Conservation (phyloP, 2,329 filamentous ascomycete genomes). For the Monosporascus sp. region DNA sequence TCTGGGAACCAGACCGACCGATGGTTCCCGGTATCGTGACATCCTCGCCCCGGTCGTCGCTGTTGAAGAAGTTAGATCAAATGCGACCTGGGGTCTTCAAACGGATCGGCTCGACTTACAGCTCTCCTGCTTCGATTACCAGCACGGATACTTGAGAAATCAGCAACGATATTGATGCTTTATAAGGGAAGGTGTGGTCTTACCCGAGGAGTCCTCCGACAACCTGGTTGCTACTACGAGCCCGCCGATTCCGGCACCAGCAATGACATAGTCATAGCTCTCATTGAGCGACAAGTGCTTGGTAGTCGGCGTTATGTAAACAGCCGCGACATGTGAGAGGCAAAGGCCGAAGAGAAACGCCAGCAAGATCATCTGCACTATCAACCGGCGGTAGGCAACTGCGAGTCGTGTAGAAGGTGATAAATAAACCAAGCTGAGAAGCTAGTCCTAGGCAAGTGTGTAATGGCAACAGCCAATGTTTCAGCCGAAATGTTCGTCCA, state of each 20-base stretch:
- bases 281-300: slow-evolving; percentile 8
- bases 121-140: slow-evolving; percentile 21
- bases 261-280: slow-evolving; percentile 22
- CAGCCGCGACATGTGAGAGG: slow-evolving; percentile 4
- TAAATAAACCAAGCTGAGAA: neutral
- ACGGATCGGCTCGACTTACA: slow-evolving; percentile 12
- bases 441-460: too few relatives aligned
- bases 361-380: neutral
- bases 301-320: slow-evolving; percentile 9
- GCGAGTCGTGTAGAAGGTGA: too few relatives aligned
- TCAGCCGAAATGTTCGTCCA: too few relatives aligned
- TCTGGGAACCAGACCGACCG: slow-evolving; percentile 15
- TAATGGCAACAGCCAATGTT: too few relatives aligned
- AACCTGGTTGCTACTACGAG: slow-evolving; percentile 22
- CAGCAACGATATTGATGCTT: slow-evolving; percentile 1
- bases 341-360: slow-evolving; percentile 6
- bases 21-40: slow-evolving; percentile 19
- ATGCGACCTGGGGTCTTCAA: neutral
- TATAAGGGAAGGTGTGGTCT: neutral
- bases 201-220: slow-evolving; percentile 17
- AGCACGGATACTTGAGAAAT: slow-evolving; percentile 20
- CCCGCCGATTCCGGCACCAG: slow-evolving; percentile 22
- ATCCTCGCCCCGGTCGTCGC: slow-evolving; percentile 22
- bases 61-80: slow-evolving; percentile 6
- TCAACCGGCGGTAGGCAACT: neutral